phyloP scores from a whole-genome alignment of 108 stramenopile species.

The Stephanodiscus minutulus region DNA sequence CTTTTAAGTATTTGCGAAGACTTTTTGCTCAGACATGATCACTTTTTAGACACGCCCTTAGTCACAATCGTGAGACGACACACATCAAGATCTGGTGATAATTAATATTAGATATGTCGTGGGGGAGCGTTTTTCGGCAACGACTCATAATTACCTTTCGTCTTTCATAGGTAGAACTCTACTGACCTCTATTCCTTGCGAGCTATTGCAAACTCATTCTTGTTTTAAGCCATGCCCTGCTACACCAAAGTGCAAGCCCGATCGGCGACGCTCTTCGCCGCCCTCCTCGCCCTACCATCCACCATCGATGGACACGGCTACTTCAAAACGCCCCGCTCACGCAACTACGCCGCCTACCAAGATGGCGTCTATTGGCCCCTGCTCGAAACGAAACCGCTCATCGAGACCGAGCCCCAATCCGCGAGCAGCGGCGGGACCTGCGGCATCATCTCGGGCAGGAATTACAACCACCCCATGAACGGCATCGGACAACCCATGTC shows the following conservation, averaged over 20 bases:
- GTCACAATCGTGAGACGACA: too few relatives aligned
- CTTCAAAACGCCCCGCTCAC: conserved; percentile 36
- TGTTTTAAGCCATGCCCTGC: conserved; percentile 1
- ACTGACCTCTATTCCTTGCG: too few relatives aligned
- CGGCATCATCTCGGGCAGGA: conserved; percentile 21
- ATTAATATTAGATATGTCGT: too few relatives aligned
- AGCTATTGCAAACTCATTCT: too few relatives aligned
- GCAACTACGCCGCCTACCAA: conserved; percentile 30
- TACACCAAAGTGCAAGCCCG: background rate
- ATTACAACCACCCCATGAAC: conserved; percentile 52
- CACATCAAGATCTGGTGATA: too few relatives aligned
- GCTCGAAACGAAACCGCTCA: background rate
- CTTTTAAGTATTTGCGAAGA: too few relatives aligned
- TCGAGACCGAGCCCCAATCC: conserved; percentile 13
- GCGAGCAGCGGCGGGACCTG: conserved; percentile 31
- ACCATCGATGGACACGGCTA: conserved; percentile 35
- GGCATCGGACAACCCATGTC: conserved; percentile 34
- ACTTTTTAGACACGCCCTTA: too few relatives aligned
- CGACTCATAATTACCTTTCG: too few relatives aligned
- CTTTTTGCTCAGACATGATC: too few relatives aligned
- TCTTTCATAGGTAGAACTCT: too few relatives aligned
- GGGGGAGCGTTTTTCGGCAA: too few relatives aligned
- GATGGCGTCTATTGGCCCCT: conserved; percentile 17
- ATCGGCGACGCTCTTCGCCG: background rate
- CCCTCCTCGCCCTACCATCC: background rate